phyloP scores from a whole-genome alignment of 768 basidiomycete species.

The Boletus fagicola region DNA sequence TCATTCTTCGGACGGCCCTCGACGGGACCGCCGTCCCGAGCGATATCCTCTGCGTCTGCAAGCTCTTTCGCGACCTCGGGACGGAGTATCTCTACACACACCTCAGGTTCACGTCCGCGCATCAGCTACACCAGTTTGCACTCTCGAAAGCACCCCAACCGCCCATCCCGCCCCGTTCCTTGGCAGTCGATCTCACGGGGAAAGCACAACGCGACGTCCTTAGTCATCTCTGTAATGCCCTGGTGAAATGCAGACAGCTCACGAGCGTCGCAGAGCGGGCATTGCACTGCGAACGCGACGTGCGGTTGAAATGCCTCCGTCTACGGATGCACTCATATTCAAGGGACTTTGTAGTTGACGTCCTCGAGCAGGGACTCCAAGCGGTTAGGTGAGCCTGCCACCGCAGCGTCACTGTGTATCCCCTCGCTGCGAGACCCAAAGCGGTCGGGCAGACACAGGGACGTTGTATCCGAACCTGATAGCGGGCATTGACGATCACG shows the following conservation, averaged over 20 bases:
- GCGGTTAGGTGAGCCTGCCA: conserved; percentile 36
- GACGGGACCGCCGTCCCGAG: conserved; percentile 14
- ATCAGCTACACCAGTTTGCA: conserved; percentile 23
- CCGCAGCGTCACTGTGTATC: neutral
- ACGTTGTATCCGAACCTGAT: neutral
- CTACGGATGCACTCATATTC: conserved; percentile 43
- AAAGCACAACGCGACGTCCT: conserved; percentile 30
- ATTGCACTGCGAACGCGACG: neutral
- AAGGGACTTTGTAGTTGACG: conserved; percentile 28
- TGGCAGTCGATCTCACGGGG: conserved; percentile 32
- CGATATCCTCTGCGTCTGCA: conserved; percentile 24
- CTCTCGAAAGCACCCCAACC: conserved; percentile 2
- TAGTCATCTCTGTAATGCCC: conserved; percentile 23
- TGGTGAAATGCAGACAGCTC: conserved; percentile 27
- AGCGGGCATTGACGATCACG: neutral
- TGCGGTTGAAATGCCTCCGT: conserved; percentile 30
- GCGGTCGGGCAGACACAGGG: neutral
- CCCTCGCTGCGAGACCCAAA: neutral
- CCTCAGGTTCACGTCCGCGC: conserved; percentile 24
- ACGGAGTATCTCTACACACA: conserved; percentile 24
- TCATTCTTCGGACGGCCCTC: conserved; percentile 19
- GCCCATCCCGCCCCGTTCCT: conserved; percentile 26
- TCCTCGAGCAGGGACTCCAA: conserved; percentile 34
- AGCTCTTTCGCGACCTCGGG: conserved; percentile 21
- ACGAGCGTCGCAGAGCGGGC: neutral